Evolutionary conservation across 306 rosid species (phyloP).

Genomic region (Erythrophleum fordii): DNA sequence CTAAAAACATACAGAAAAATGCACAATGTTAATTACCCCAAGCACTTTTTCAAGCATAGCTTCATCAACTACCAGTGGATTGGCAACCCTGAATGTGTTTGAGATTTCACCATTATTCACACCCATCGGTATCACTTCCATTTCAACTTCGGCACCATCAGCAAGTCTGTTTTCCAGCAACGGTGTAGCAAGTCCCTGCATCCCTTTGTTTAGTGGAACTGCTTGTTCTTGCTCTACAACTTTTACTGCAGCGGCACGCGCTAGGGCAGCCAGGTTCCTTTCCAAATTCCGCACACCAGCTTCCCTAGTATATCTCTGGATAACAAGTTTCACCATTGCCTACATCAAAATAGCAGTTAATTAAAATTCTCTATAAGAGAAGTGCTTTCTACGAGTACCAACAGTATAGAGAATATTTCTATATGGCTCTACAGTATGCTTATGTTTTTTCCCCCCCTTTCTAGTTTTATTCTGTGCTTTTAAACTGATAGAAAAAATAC

Average conservation of each 20-base stretch:
- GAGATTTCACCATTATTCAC: slow-evolving; percentile 77
- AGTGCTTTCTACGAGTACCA: neutral
- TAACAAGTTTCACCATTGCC: slow-evolving; percentile 84
- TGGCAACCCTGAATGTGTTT: slow-evolving; percentile 66
- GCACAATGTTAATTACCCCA: slow-evolving; percentile 70
- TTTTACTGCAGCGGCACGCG: slow-evolving; percentile 97
- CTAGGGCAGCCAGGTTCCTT: slow-evolving; percentile 88
- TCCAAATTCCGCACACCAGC: slow-evolving; percentile 96
- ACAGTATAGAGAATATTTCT: neutral
- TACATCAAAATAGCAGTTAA: slow-evolving; percentile 48
- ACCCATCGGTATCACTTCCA: slow-evolving; percentile 96
- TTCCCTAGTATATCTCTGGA: slow-evolving; percentile 95
- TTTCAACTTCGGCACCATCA: slow-evolving; percentile 89
- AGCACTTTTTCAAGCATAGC: slow-evolving; percentile 93
- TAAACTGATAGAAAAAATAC: slow-evolving; percentile 5
- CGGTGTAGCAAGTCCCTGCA: slow-evolving; percentile 75
- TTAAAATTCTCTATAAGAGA: neutral
- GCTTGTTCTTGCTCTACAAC: slow-evolving; percentile 88
- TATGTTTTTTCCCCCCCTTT: neutral
- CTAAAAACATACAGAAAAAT: slow-evolving; percentile 20
- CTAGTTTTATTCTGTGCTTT: neutral
- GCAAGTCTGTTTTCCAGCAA: slow-evolving; percentile 87
- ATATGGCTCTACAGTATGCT: slow-evolving; percentile 13
- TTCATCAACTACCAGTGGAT: slow-evolving; percentile 84
- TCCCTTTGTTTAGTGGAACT: slow-evolving; percentile 68